Evolutionary conservation across 176 grass and related monocot genomes (phyloP), one percentile per base, ranked within the genome.

Genomic region (Metroxylon sagu): DNA sequence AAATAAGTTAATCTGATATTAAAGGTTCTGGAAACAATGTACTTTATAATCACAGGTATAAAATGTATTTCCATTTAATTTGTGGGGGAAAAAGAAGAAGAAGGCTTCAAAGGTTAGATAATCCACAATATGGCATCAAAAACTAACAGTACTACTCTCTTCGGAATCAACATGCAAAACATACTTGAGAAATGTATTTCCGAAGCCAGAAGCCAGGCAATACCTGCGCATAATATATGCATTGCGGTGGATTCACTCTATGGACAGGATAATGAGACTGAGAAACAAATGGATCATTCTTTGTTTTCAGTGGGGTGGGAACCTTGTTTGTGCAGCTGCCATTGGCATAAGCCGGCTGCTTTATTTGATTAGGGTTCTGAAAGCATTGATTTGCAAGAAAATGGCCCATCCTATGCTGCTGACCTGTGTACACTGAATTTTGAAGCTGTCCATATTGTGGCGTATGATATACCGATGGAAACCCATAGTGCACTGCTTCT

Each of bases 341-440:
- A 64, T 21, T 18, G 49, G 18, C 39, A 49, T 49, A 6, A 64
- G 10, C 18, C 15, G 1, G 61, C 39, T 49, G n/a, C 61, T 49
- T 64, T 17, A 19, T 49, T 64, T 64, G 61, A 49, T 50, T 19
- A 64, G 61, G 61, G 39, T 25, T 29, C 61, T 64, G 30, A 7
- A 64, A 64, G 16, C 16, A 64, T 17, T 50, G 48, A 16, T 7
- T 65, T 5, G 19, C 43, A 17, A 26, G 48, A 6, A 65, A 39
- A 39, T 39, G 6, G 10, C 7, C 31, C 31, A 39, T 39, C 6
- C 31, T 8, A 10, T 39, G 6, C 31, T 10, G 6, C 31, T 8
- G 31, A 39, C 31, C 2, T 10, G 7, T 12, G 31, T 39, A 39
- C 31, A 6, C n/a, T 25, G 17, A 25, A 51, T 52, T 29, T 50